phyloP scores from a whole-genome alignment of 2,329 filamentous ascomycete genomes.

The Microdochium nivale region DNA sequence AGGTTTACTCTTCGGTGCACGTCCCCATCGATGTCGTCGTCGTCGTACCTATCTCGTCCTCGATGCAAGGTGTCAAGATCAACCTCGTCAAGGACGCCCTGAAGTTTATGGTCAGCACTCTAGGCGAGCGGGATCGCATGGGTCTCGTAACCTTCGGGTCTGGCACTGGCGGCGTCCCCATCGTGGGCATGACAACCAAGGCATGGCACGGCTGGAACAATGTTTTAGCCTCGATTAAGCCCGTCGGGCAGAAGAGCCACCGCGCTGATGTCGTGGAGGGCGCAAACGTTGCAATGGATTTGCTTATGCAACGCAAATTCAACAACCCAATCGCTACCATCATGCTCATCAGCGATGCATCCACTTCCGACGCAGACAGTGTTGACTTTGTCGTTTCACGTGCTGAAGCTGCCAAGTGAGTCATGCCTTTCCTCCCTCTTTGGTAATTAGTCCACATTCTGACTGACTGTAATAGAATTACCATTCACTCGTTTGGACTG shows the following conservation, averaged over 20 bases:
- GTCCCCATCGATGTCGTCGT: slow-evolving; percentile 93
- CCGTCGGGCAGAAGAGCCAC: slow-evolving; percentile 92
- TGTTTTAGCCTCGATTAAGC: slow-evolving; percentile 77
- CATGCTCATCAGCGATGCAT: slow-evolving; percentile 93
- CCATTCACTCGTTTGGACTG: slow-evolving; percentile 92
- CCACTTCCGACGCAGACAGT: slow-evolving; percentile 86
- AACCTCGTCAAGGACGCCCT: slow-evolving; percentile 86
- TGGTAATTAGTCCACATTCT: background rate
- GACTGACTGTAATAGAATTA: slow-evolving; percentile 51
- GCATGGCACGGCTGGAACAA: slow-evolving; percentile 87
- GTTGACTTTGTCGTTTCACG: slow-evolving; percentile 96
- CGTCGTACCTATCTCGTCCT: slow-evolving; percentile 93
- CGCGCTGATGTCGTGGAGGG: slow-evolving; percentile 95
- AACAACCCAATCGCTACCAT: slow-evolving; percentile 94
- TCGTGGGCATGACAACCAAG: slow-evolving; percentile 98
- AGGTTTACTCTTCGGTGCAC: slow-evolving; percentile 53
- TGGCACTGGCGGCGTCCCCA: slow-evolving; percentile 81
- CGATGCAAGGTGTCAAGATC: slow-evolving; percentile 99
- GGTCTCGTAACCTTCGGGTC: slow-evolving; percentile 95
- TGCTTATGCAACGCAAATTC: slow-evolving; percentile 95
- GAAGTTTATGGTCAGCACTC: slow-evolving; percentile 80
- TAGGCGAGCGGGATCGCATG: slow-evolving; percentile 93
- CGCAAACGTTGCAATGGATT: slow-evolving; percentile 95
- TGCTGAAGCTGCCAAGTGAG: slow-evolving; percentile 91
- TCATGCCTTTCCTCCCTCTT: slow-evolving; percentile 10